phyloP scores from a whole-genome alignment of 257 asterid species.

The Linderniella brevidens region DNA sequence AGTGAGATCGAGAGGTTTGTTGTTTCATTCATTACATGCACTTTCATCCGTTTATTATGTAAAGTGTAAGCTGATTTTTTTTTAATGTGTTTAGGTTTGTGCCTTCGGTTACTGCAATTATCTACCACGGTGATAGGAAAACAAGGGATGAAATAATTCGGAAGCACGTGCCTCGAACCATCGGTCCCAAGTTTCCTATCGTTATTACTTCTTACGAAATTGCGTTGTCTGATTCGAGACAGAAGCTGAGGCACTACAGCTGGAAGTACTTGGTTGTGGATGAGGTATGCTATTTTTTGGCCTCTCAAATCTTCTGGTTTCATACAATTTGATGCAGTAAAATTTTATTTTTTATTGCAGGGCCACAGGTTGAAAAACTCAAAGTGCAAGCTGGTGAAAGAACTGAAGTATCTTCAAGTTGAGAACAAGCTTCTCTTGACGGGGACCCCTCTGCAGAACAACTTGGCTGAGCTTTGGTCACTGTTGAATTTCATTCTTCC shows the following conservation, averaged over 20 bases:
- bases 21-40: constrained; percentile 5
- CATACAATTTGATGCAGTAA: not conserved
- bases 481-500: constrained; percentile 92
- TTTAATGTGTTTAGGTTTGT: constrained; percentile 38
- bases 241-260: constrained; percentile 43
- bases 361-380: constrained; percentile 96
- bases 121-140: constrained; percentile 74
- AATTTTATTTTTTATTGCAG: constrained; percentile 22
- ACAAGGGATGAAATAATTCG: constrained; percentile 54
- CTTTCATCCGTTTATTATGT: not conserved
- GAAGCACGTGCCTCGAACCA: constrained; percentile 76
- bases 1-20: constrained; percentile 68
- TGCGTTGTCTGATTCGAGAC: constrained; percentile 56
- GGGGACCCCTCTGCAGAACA: constrained; percentile 97
- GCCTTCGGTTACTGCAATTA: constrained; percentile 56
- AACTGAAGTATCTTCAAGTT: constrained; percentile 36
- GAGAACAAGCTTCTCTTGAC: constrained; percentile 94
- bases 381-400: constrained; percentile 63
- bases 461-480: constrained; percentile 97
- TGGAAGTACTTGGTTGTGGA: constrained; percentile 96
- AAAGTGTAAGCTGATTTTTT: constrained; percentile 5
- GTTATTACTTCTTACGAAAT: constrained; percentile 88
- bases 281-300: constrained; percentile 35
- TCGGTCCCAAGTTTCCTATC: constrained; percentile 75
- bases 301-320: not conserved